phyloP scores from a whole-genome alignment of 345 rosid genomes.

The Pelargonium nanum region DNA sequence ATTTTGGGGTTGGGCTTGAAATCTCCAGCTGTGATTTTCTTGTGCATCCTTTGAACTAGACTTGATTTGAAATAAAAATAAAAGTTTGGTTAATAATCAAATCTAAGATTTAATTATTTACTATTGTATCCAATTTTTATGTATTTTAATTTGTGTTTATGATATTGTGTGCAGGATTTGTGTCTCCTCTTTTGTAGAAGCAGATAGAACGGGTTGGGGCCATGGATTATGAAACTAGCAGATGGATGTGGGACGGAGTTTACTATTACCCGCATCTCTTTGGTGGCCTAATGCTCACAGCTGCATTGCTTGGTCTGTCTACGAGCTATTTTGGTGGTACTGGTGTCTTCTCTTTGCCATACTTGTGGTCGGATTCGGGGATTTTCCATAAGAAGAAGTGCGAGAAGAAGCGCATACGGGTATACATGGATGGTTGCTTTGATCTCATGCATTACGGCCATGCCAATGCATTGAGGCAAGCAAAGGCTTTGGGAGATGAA shows the following conservation, averaged over 20 bases:
- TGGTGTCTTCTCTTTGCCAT: slow-evolving; percentile 35
- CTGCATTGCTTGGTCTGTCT: slow-evolving; percentile 57
- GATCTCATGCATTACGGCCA: slow-evolving; percentile 98
- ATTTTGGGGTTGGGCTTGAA: background rate
- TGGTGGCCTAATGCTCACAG: slow-evolving; percentile 58
- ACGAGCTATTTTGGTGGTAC: slow-evolving; percentile 54
- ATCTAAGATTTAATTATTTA: background rate
- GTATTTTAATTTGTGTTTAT: background rate
- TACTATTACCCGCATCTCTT: slow-evolving; percentile 46
- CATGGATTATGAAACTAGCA: slow-evolving; percentile 43
- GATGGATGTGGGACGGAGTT: slow-evolving; percentile 59
- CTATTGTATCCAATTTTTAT: background rate
- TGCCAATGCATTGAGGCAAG: slow-evolving; percentile 84
- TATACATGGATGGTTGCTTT: slow-evolving; percentile 98
- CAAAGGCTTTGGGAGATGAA: slow-evolving; percentile 83
- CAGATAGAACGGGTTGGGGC: background rate
- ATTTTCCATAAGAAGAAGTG: slow-evolving; percentile 28
- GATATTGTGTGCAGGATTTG: slow-evolving; percentile 22
- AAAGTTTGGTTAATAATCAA: no score
- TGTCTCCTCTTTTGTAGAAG: slow-evolving; percentile 23
- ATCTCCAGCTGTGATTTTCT: background rate
- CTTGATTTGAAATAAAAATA: no score
- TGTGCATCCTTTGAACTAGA: background rate
- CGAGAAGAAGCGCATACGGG: slow-evolving; percentile 55
- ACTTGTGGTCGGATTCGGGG: slow-evolving; percentile 31